phyloP scores from a whole-genome alignment of 1,284 basidiomycete genomes.

The Moniliella sp. region DNA sequence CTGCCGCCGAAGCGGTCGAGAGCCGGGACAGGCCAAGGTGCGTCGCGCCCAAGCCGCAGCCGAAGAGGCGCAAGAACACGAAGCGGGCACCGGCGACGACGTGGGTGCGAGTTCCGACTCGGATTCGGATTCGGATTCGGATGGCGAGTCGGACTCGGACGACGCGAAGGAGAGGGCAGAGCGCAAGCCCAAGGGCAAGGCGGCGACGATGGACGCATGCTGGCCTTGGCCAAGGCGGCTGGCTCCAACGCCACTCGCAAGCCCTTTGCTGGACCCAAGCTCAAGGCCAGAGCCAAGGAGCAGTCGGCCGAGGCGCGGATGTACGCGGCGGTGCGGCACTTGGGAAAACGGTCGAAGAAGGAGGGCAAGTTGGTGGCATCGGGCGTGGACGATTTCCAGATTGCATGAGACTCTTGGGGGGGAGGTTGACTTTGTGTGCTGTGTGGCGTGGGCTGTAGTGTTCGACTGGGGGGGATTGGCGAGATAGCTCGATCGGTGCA shows the following conservation, averaged over 20 bases:
- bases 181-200: neutral
- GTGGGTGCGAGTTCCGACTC: too few relatives aligned
- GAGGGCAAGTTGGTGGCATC: conserved; percentile 56
- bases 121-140: too few relatives aligned
- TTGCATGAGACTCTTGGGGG: conserved; percentile 9
- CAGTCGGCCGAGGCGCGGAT: conserved; percentile 57
- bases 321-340: conserved; percentile 61
- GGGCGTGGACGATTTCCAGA: conserved; percentile 38
- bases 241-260: too few relatives aligned
- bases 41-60: neutral
- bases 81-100: too few relatives aligned
- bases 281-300: too few relatives aligned
- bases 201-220: neutral
- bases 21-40: neutral
- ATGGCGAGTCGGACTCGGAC: neutral
- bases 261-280: too few relatives aligned
- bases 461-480: too few relatives aligned
- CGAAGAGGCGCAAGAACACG: too few relatives aligned
- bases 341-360: conserved; percentile 60
- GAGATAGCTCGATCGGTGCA: too few relatives aligned
- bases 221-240: neutral
- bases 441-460: too few relatives aligned
- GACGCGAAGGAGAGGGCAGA: neutral
- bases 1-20: conserved; percentile 2
- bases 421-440: too few relatives aligned